Evolutionary conservation across 2,329 filamentous ascomycete species (phyloP), one percentile per base, ranked within the genome.

Genomic region (Rhynchosporium graminicola): DNA sequence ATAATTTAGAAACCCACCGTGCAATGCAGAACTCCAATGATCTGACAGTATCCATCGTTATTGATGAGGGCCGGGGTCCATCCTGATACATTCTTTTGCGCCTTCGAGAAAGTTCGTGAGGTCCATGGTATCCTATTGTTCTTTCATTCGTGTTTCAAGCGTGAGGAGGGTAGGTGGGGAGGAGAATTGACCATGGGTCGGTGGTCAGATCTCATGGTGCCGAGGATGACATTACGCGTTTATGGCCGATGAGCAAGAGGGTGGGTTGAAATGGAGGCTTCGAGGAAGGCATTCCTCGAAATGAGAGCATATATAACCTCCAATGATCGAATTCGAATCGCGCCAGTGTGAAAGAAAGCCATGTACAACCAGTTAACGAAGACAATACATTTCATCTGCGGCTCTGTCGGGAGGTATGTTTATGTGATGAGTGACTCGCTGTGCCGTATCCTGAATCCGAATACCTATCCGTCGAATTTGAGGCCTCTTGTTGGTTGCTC

Each of bases 351-450:
- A 63, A 67, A 60, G 68, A 71, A 63, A 69, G 72, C 73, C 72
- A 74, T 70, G 71, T 71, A 62, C 57, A 70, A 50, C 71, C 72
- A 59, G 68, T 72, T 70, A 74, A 67, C 65, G 72, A 74, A 74
- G 73, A 70, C 71, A 74, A 65, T 69, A 74, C 61, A 57, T 73
- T 72, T 74, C 72, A 74, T 69, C 73, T 67, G 56, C 72, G 67
- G 62, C 68, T 60, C 36, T 65, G 61, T 47, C 68, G 66, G 20
- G 69, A 70, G 29, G 69, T 71, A 50, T 70, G 65, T 57, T 64
- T 59, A 63, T 70, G 66, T 13, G 72, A 73, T 36, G 67, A 68
- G 43, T 70, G 68, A 57, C 73, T 74, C 46, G 68, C 69, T 20
- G 72, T 72, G 20, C 70, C 68, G 63, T 75, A 75, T 26, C 73